Percentiles rank a stretch among this genome's conserved stretches.
Evolutionary conservation across 2,329 filamentous ascomycete species (phyloP).

Genomic region (Paracamarosporium sp.): DNA sequence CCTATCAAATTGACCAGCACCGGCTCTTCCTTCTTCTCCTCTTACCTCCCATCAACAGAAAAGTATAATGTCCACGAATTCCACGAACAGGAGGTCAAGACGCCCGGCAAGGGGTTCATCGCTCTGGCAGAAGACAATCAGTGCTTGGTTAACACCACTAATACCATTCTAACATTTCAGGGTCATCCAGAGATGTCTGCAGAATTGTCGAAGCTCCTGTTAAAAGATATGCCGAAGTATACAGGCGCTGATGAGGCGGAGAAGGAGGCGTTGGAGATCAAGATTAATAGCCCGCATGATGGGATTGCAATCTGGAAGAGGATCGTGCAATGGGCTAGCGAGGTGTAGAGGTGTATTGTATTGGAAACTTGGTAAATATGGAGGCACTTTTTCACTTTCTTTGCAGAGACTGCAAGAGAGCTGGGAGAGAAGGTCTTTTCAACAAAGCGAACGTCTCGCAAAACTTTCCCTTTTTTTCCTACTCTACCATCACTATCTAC

Average conservation of each 20-base stretch:
- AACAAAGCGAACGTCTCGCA: no score
- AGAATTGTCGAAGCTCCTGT: conserved; percentile 4
- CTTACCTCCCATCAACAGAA: background rate
- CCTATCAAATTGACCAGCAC: background rate
- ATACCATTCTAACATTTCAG: conserved; percentile 6
- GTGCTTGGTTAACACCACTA: conserved; percentile 1
- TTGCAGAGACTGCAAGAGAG: no score
- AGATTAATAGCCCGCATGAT: conserved; percentile 7
- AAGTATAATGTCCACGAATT: conserved; percentile 4
- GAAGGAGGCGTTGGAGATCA: background rate
- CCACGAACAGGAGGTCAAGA: conserved; percentile 7
- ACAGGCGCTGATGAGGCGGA: background rate
- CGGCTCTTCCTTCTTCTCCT: conserved; percentile 4
- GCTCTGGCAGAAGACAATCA: conserved; percentile 6
- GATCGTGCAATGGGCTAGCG: conserved; percentile 5
- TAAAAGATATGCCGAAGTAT: conserved; percentile 1
- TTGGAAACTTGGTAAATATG: background rate
- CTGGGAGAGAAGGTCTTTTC: no score
- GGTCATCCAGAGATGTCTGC: conserved; percentile 10
- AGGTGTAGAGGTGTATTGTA: background rate
- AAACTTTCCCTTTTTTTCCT: no score
- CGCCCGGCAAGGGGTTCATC: conserved; percentile 2
- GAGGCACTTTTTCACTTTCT: no score
- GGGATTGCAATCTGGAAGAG: conserved; percentile 3
- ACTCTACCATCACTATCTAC: no score